A percentile compares a stretch with the other conserved stretches of the same genome.
These are phyloP conservation scores for Naganishia kalamii DNA, from an alignment of 768 basidiomycete genomes.

Conservation along the genomic window DNA sequence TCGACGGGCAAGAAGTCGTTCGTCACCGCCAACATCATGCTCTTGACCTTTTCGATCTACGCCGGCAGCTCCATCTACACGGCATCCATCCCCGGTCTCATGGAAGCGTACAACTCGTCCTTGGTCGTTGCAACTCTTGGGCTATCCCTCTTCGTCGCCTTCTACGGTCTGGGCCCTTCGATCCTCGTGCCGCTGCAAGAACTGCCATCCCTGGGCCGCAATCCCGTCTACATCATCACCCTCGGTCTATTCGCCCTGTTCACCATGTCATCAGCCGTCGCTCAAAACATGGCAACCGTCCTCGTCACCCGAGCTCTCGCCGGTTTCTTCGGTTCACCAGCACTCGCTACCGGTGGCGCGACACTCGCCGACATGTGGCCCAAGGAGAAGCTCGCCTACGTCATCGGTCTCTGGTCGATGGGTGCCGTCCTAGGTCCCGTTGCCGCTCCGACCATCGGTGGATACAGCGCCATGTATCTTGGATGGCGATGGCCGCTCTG, in stretches of 20 bases:
- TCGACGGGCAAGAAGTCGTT: constrained; percentile 28
- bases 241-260: constrained; percentile 29
- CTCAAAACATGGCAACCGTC: constrained; percentile 30
- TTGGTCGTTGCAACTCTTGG: constrained; percentile 28
- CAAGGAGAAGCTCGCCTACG: constrained; percentile 28
- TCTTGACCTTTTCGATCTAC: constrained; percentile 33
- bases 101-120: constrained; percentile 31
- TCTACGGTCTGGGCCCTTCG: constrained; percentile 28
- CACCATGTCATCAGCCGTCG: constrained; percentile 16
- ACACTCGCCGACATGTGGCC: constrained; percentile 32
- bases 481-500: constrained; percentile 36
- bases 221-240: constrained; percentile 29
- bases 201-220: constrained; percentile 31
- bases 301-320: constrained; percentile 28
- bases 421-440: constrained; percentile 33
- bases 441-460: constrained; percentile 31
- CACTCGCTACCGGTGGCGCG: constrained; percentile 34
- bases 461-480: constrained; percentile 27
- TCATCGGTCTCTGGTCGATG: constrained; percentile 31
- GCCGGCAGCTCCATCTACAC: constrained; percentile 29
- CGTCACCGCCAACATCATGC: constrained; percentile 28
- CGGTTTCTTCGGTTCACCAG: constrained; percentile 35
- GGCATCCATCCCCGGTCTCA: constrained; percentile 27
- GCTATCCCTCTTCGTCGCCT: constrained; percentile 31
- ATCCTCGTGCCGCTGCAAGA: constrained; percentile 34